Conservation (phyloP, 495 filamentous ascomycete species). For the Neurospora discreta region DNA sequence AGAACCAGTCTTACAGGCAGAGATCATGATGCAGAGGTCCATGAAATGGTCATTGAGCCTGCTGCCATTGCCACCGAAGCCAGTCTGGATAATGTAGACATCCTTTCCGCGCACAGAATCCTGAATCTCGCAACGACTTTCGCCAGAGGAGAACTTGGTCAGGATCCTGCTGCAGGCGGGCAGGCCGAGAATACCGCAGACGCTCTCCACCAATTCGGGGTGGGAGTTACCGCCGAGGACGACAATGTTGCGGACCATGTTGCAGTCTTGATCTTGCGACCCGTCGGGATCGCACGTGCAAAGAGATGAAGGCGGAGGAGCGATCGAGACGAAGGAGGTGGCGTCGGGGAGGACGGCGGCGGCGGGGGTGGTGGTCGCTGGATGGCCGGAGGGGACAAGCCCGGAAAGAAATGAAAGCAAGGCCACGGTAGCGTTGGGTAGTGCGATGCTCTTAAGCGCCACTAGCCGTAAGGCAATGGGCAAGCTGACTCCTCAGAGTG, state of each 20-base stretch:
- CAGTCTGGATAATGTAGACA: constrained; percentile 90
- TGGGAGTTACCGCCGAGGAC: constrained; percentile 92
- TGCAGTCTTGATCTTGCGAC: constrained; percentile 7
- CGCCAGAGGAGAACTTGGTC: constrained; percentile 88
- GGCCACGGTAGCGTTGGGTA: neutral
- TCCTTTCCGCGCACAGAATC: constrained; percentile 96
- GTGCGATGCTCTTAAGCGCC: neutral
- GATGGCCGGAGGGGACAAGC: neutral
- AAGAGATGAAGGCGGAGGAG: neutral
- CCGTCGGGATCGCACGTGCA: neutral
- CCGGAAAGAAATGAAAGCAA: neutral
- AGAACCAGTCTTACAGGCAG: constrained; percentile 92
- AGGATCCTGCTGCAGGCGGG: constrained; percentile 73
- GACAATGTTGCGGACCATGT: constrained; percentile 95
- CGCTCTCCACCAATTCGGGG: constrained; percentile 71
- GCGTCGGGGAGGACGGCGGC: neutral
- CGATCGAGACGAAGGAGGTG: neutral
- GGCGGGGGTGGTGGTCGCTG: neutral
- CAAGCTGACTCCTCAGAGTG: neutral
- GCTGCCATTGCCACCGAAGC: constrained; percentile 39
- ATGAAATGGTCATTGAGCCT: constrained; percentile 86
- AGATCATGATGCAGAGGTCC: constrained; percentile 94
- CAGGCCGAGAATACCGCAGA: constrained; percentile 81
- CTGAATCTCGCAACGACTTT: constrained; percentile 87
- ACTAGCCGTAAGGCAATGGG: neutral